A percentile compares a stretch with the other conserved stretches of the same genome.
Conservation (phyloP, 2,329 filamentous ascomycete genomes). For the Aspergillus calidoustus region DNA sequence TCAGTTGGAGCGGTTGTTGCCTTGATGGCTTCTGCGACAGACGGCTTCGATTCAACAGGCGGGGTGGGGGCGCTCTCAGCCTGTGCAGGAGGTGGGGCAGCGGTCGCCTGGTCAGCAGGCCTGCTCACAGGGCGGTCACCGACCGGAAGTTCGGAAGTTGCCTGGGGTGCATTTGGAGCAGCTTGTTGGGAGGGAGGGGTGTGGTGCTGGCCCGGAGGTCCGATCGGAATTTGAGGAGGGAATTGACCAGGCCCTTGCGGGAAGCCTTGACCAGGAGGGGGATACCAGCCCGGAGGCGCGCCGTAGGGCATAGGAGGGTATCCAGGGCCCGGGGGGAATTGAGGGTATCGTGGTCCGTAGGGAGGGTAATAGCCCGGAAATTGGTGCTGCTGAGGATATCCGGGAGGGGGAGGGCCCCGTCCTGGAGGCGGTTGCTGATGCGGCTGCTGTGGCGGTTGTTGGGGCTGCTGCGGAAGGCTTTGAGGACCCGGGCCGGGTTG, state of each 20-base stretch:
- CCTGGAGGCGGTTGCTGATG: constrained; percentile 51
- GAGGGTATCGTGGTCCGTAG: constrained; percentile 54
- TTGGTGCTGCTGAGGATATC: constrained; percentile 48
- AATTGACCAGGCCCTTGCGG: constrained; percentile 69
- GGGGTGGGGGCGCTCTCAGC: constrained; percentile 40
- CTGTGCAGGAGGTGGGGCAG: constrained; percentile 36
- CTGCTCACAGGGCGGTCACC: constrained; percentile 44
- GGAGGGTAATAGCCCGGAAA: constrained; percentile 52
- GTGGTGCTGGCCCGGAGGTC: constrained; percentile 55
- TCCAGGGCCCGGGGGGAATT: constrained; percentile 62
- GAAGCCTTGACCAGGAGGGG: constrained; percentile 74
- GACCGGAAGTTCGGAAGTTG: constrained; percentile 50
- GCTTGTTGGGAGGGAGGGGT: constrained; percentile 42
- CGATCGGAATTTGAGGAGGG: constrained; percentile 63
- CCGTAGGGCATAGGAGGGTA: constrained; percentile 80
- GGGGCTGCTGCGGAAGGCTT: constrained; percentile 41
- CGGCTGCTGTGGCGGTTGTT: constrained; percentile 48
- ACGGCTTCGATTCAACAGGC: constrained; percentile 45
- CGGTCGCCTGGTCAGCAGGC: constrained; percentile 39
- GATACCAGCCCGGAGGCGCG: constrained; percentile 76
- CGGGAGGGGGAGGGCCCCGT: constrained; percentile 41
- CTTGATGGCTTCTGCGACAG: constrained; percentile 43
- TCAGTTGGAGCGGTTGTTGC: constrained; percentile 31
- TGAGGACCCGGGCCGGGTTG: constrained; percentile 46
- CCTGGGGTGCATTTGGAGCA: constrained; percentile 38